phyloP scores from a whole-genome alignment of 345 rosid genomes.

The Heritiera littoralis region DNA sequence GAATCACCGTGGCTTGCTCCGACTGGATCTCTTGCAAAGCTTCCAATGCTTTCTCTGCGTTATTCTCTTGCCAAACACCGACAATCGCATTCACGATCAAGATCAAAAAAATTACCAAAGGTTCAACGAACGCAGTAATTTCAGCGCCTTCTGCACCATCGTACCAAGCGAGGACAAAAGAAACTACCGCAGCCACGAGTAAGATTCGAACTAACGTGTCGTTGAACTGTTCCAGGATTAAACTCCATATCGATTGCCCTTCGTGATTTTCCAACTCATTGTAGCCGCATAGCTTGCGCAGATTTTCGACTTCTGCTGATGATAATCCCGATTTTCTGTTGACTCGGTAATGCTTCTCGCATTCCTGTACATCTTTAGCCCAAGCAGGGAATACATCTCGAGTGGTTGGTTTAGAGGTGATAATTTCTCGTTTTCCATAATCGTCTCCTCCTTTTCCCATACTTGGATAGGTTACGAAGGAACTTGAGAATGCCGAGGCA shows the following conservation, averaged over 20 bases:
- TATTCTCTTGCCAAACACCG: slow-evolving; percentile 72
- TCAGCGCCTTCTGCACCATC: slow-evolving; percentile 60
- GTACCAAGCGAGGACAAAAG: slow-evolving; percentile 63
- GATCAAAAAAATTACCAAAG: slow-evolving; percentile 68
- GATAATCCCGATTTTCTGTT: slow-evolving; percentile 37
- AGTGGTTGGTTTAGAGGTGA: slow-evolving; percentile 9
- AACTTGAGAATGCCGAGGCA: neutral
- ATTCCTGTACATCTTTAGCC: slow-evolving; percentile 48
- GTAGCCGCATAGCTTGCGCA: slow-evolving; percentile 45
- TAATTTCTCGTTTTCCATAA: slow-evolving; percentile 26
- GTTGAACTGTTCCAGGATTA: slow-evolving; percentile 61
- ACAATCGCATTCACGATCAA: slow-evolving; percentile 63
- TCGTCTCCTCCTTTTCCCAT: slow-evolving; percentile 66
- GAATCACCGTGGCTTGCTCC: slow-evolving; percentile 55
- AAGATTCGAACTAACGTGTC: slow-evolving; percentile 65
- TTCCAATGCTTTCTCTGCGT: slow-evolving; percentile 74
- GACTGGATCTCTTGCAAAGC: slow-evolving; percentile 73
- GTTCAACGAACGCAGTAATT: slow-evolving; percentile 73
- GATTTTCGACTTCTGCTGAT: slow-evolving; percentile 38
- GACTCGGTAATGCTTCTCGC: slow-evolving; percentile 48
- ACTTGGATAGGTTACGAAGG: neutral
- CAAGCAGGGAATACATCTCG: slow-evolving; percentile 50
- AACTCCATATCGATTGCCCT: slow-evolving; percentile 47
- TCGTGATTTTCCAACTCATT: slow-evolving; percentile 68
- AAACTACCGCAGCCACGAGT: slow-evolving; percentile 55